Evolutionary conservation across 192 early-diverging fungal species (phyloP).

Genomic region (Coemansia asiatica): DNA sequence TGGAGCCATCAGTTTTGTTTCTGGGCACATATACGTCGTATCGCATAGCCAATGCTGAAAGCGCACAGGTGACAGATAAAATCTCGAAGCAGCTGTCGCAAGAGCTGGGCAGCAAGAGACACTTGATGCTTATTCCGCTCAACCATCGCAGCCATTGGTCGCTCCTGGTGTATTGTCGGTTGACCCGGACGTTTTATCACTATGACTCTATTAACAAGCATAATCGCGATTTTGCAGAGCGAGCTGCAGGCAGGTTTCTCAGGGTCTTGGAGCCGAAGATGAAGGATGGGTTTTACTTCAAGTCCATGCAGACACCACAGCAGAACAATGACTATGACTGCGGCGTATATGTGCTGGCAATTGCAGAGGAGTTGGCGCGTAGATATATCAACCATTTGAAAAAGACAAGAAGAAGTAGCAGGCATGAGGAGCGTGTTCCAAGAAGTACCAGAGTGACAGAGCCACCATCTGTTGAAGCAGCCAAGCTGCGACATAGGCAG

Average conservation of each 20-base stretch:
- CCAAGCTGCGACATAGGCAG: slow-evolving; percentile 3
- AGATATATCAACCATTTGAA: slow-evolving; percentile 47
- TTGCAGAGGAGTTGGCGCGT: slow-evolving; percentile 50
- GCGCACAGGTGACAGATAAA: slow-evolving; percentile 35
- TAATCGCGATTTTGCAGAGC: slow-evolving; percentile 52
- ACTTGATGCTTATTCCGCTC: slow-evolving; percentile 50
- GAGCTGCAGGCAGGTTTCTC: slow-evolving; percentile 45
- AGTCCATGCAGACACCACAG: slow-evolving; percentile 57
- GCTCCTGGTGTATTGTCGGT: slow-evolving; percentile 47
- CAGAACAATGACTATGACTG: slow-evolving; percentile 56
- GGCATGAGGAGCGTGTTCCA: background rate
- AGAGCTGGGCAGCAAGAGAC: slow-evolving; percentile 31
- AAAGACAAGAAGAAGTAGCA: background rate
- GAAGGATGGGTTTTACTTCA: slow-evolving; percentile 53
- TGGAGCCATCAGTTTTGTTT: slow-evolving; percentile 37
- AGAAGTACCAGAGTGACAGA: background rate
- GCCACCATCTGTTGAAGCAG: background rate
- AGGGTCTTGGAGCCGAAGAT: slow-evolving; percentile 39
- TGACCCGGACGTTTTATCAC: slow-evolving; percentile 55
- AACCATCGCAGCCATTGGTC: slow-evolving; percentile 56
- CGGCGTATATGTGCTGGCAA: slow-evolving; percentile 52
- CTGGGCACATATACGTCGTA: slow-evolving; percentile 56
- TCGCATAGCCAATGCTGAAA: slow-evolving; percentile 53
- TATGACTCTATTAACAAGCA: slow-evolving; percentile 53
- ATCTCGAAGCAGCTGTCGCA: slow-evolving; percentile 44